Evolutionary conservation across 139 green algal genomes (phyloP).

Genomic region (Picochlorum sp.): DNA sequence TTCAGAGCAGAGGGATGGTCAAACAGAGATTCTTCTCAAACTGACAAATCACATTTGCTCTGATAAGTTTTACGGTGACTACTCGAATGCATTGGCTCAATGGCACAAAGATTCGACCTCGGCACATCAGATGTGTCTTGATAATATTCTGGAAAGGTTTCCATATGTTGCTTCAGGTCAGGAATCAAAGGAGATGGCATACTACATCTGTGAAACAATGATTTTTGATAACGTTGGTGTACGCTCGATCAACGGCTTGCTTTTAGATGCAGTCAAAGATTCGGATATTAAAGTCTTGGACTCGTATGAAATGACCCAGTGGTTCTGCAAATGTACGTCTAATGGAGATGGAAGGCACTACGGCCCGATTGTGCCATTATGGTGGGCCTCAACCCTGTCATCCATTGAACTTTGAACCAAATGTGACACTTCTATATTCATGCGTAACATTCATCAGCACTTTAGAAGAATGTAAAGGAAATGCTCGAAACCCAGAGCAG

Average conservation of each 20-base stretch:
- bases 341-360: conserved; percentile 1
- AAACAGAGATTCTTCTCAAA: not conserved
- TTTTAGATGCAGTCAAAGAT: conserved; percentile 1
- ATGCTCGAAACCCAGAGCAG: not conserved
- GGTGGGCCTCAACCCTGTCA: not conserved
- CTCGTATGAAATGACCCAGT: not conserved
- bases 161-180: not conserved
- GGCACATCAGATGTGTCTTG: not conserved
- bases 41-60: not conserved
- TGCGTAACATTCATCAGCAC: not conserved
- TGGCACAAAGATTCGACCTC: not conserved
- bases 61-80: not conserved
- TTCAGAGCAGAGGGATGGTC: not conserved
- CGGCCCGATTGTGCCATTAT: not conserved
- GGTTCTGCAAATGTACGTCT: not conserved
- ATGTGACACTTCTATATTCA: not conserved
- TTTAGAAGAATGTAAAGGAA: not conserved
- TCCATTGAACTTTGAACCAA: not conserved
- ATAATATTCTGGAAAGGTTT: not conserved
- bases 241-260: not conserved
- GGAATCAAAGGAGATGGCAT: not conserved
- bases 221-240: not conserved
- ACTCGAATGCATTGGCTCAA: not conserved
- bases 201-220: not conserved
- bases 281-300: not conserved